A percentile compares a stretch with the other conserved stretches of the same genome.
Conservation (phyloP, 257 asterid genomes). For the Ophiorrhiza pumila region DNA sequence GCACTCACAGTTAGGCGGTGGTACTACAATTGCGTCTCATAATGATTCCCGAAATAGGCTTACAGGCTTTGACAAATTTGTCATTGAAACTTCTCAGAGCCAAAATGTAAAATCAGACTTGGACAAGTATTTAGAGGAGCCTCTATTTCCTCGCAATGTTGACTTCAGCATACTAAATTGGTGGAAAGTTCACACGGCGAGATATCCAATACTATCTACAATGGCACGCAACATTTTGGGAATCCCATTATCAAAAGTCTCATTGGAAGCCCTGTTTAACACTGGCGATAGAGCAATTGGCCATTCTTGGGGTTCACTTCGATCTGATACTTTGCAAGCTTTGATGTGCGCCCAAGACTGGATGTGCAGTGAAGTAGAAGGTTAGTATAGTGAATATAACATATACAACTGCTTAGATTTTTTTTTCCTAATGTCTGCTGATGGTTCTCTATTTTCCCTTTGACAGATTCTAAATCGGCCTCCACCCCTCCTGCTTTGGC, state of each 20-base stretch:
- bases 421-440: conserved; percentile 17
- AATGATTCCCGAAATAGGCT: conserved; percentile 47
- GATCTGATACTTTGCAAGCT: conserved; percentile 71
- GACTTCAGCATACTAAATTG: conserved; percentile 78
- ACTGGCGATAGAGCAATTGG: conserved; percentile 52
- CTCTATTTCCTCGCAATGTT: conserved; percentile 65
- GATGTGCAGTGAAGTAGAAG: conserved; percentile 61
- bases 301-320: conserved; percentile 54
- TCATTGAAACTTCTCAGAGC: conserved; percentile 57
- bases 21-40: conserved; percentile 22
- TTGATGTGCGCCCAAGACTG: conserved; percentile 90
- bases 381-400: conserved; percentile 28
- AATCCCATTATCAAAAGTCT: conserved; percentile 71
- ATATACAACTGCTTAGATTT: conserved; percentile 7
- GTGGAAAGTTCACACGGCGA: conserved; percentile 95
- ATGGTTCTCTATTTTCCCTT: conserved; percentile 17
- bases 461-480: conserved; percentile 32
- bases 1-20: conserved; percentile 55
- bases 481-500: conserved; percentile 27
- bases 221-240: conserved; percentile 91
- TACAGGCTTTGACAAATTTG: conserved; percentile 67
- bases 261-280: conserved; percentile 49
- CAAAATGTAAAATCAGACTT: conserved; percentile 68
- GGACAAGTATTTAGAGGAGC: conserved; percentile 90
- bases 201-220: conserved; percentile 81